Conservation (phyloP, 352 stramenopile genomes). For the Plasmopara viticola region DNA sequence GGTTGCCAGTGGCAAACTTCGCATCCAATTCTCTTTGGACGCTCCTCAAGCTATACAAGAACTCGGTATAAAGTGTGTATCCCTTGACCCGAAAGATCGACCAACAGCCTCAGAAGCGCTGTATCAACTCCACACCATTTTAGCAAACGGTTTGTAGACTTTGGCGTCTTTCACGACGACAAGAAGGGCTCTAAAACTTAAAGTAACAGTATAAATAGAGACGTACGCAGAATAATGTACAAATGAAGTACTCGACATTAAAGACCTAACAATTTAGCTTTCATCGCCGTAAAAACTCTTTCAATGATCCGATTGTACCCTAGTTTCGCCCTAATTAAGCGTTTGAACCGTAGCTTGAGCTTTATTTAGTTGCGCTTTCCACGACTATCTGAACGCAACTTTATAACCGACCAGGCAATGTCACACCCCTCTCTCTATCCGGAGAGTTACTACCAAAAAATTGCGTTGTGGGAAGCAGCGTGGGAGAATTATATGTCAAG, state of each 20-base stretch:
- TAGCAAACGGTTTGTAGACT: conserved; percentile 18
- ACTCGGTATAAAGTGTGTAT: conserved; percentile 29
- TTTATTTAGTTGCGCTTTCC: too few species aligned
- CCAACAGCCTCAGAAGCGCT: conserved; percentile 34
- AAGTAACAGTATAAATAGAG: not conserved
- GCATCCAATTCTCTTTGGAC: conserved; percentile 31
- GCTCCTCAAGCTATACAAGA: conserved; percentile 20
- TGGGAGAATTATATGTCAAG: too few species aligned
- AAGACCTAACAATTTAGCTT: too few species aligned
- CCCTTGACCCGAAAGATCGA: conserved; percentile 28
- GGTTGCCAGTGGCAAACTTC: conserved; percentile 33
- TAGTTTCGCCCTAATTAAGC: too few species aligned
- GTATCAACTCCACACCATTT: conserved; percentile 35
- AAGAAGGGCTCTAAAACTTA: not conserved
- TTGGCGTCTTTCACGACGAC: conserved; percentile 7
- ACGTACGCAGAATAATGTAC: conserved; percentile 4
- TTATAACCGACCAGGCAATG: too few species aligned
- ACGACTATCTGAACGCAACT: too few species aligned
- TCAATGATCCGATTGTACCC: too few species aligned
- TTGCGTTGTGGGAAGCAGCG: too few species aligned
- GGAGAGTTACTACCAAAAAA: too few species aligned
- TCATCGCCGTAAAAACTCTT: too few species aligned
- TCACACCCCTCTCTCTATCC: too few species aligned
- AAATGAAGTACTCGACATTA: conserved; percentile 16
- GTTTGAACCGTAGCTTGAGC: too few species aligned